Conservation (phyloP, 208 protist genomes). For the Trypanosoma cruzi region DNA sequence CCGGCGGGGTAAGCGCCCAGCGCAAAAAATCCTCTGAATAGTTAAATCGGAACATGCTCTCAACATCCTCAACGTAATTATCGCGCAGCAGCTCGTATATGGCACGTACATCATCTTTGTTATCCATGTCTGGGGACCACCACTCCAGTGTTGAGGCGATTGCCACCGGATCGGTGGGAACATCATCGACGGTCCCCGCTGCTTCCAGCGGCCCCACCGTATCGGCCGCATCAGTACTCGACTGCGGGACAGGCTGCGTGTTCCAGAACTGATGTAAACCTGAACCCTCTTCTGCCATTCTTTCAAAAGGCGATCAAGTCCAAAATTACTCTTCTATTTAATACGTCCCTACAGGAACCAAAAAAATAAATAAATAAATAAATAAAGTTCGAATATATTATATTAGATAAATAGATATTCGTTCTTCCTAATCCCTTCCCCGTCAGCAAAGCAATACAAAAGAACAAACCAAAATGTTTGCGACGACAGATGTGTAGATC, state of each 20-base stretch:
- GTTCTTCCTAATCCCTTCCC: too few relatives aligned
- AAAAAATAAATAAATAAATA: slow-evolving; percentile 28
- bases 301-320: background rate
- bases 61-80: slow-evolving; percentile 99
- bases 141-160: slow-evolving; percentile 96
- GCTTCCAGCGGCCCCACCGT: slow-evolving; percentile 60
- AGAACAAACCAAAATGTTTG: too few relatives aligned
- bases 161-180: slow-evolving; percentile 87
- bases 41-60: slow-evolving; percentile 99
- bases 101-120: slow-evolving; percentile 63
- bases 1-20: slow-evolving; percentile 98
- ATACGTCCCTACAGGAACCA: background rate
- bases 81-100: slow-evolving; percentile 96
- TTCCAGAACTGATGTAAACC: slow-evolving; percentile 76
- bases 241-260: slow-evolving; percentile 84
- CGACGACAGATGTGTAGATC: too few relatives aligned
- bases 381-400: background rate
- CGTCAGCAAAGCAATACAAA: too few relatives aligned
- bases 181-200: slow-evolving; percentile 81
- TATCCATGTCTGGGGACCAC: slow-evolving; percentile 90
- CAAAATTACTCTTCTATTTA: background rate
- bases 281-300: slow-evolving; percentile 6
- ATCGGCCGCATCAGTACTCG: slow-evolving; percentile 25
- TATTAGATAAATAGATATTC: too few relatives aligned
- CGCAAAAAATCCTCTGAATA: slow-evolving; percentile 98